Evolutionary conservation across 2,329 filamentous ascomycete genomes (phyloP), one percentile per base, ranked within the genome.

Genomic region (Curvularia hawaiiensis): DNA sequence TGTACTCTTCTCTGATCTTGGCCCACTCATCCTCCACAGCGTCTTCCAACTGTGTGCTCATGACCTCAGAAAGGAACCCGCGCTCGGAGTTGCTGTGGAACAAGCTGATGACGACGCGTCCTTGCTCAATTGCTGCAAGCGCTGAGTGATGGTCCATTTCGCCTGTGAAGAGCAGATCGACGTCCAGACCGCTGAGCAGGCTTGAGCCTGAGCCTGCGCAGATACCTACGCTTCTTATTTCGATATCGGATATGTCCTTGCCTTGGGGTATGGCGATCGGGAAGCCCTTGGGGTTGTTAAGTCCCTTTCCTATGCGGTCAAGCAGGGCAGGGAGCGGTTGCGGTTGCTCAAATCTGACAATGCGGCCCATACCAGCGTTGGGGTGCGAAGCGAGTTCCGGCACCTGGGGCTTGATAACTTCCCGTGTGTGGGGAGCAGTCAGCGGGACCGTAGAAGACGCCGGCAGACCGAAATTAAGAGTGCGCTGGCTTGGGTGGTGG

Each of bases 21-120:
- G 78, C 71, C 85, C 86, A 88, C 63, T 84, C 83, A 48, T 80
- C 77, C 52, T 77, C 79, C 33, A 97, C 76, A 58, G 80, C 77
- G 39, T 80, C 79, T 66, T 87, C 80, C 67, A 97, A 78, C 74
- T 87, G 85, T 18, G 81, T 80, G 67, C 84, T 83, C 79, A 99
- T 83, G 46, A 90, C 86, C 58, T 88, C 83, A 57, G 83, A 83
- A 68, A 99, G 77, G 72, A 94, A 99, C 0, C 87, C 88, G 35
- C 95, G 82, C 80, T 99, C 95, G 0, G 91, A 95, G 76, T 98
- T 98, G 67, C 90, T 94, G 75, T 99, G 95, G 69, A 97, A 96
- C 47, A 96, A 83, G 40, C 89, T 90, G 50, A 98, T 85, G 0
- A 98, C 90, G 53, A 87, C 89, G 62, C 88, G 88, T 1, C 93